Percentiles rank a stretch among this genome's conserved stretches.
These are phyloP conservation scores for Aspergillus tubingensis DNA, from an alignment of 2,329 filamentous ascomycete species.

Conservation along the genomic window DNA sequence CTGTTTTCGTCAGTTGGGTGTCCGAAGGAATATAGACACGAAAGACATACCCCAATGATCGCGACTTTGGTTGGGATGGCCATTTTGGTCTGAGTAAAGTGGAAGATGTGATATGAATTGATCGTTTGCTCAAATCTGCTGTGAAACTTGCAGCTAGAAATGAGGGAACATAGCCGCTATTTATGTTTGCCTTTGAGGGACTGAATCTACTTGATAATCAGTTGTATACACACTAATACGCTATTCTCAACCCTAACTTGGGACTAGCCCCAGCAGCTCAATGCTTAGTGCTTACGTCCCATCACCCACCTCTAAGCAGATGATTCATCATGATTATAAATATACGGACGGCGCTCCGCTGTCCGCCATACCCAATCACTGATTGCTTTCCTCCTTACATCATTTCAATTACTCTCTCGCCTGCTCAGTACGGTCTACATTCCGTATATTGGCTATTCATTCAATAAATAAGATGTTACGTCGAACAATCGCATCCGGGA, in stretches of 20 bases:
- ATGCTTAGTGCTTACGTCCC: neutral
- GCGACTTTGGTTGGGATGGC: slow-evolving; percentile 16
- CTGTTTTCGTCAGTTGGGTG: slow-evolving; percentile 12
- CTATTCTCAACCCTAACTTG: neutral
- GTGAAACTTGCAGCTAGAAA: neutral
- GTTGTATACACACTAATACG: neutral
- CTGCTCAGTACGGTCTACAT: neutral
- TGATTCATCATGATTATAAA: neutral
- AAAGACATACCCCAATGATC: slow-evolving; percentile 22
- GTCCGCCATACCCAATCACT: slow-evolving; percentile 14
- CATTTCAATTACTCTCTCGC: neutral
- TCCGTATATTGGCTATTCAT: no score
- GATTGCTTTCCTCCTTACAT: neutral
- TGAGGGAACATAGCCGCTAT: neutral
- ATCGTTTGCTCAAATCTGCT: neutral
- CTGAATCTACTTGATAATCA: neutral
- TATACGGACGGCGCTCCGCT: slow-evolving; percentile 10
- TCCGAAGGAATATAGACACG: neutral
- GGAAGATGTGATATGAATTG: neutral
- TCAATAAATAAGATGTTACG: no score
- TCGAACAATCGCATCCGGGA: slow-evolving; percentile 10
- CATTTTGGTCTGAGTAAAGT: slow-evolving; percentile 6
- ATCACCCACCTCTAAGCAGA: neutral
- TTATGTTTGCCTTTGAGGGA: neutral
- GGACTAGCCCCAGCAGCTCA: neutral